Conservation (phyloP, 345 rosid species). For the Hypericum perforatum region DNA sequence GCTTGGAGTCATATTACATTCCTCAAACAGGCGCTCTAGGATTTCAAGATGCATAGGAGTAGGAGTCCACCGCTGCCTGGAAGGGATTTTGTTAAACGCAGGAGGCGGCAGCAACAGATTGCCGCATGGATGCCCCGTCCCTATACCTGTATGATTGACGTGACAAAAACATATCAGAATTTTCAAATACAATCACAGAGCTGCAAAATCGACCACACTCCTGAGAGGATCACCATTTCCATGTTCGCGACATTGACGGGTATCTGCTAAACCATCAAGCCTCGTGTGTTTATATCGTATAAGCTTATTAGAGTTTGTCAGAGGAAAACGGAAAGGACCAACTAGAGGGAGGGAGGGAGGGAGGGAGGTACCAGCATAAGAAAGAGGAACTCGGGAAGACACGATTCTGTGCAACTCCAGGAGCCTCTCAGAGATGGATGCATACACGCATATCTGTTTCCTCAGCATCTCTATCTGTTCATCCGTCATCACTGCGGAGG, state of each 20-base stretch:
- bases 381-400: constrained; percentile 27
- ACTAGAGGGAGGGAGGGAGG: too few species aligned
- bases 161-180: not conserved
- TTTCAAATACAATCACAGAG: not conserved
- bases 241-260: too few species aligned
- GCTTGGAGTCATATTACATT: constrained; percentile 46
- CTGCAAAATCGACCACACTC: too few species aligned
- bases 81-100: constrained; percentile 28
- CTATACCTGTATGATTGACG: constrained; percentile 22
- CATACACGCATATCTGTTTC: constrained; percentile 57
- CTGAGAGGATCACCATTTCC: too few species aligned
- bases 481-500: constrained; percentile 77
- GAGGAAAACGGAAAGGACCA: too few species aligned
- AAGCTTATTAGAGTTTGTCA: too few species aligned
- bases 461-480: constrained; percentile 65
- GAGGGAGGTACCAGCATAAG: constrained; percentile 19
- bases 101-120: constrained; percentile 32
- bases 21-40: constrained; percentile 44
- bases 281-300: too few species aligned
- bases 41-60: constrained; percentile 45
- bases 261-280: too few species aligned
- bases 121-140: constrained; percentile 28
- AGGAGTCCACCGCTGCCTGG: constrained; percentile 75
- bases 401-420: constrained; percentile 42
- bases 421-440: constrained; percentile 46